Conservation (phyloP, 495 filamentous ascomycete species). For the Platismatia glauca region DNA sequence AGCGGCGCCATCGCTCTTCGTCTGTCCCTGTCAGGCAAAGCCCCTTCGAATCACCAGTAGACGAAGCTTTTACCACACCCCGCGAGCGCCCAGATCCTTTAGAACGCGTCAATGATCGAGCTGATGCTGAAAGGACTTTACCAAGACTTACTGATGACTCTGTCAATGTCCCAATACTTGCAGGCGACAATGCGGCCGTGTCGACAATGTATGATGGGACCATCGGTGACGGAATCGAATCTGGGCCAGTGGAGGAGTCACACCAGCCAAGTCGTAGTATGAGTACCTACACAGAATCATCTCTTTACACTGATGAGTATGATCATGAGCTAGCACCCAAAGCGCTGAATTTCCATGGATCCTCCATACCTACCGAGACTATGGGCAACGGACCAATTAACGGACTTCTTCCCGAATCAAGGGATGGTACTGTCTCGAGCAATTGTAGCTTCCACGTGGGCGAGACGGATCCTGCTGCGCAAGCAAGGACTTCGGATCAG, state of each 20-base stretch:
- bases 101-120: background rate
- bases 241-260: background rate
- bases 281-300: constrained; percentile 14
- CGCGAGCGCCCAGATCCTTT: constrained; percentile 18
- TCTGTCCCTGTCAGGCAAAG: constrained; percentile 17
- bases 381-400: constrained; percentile 1
- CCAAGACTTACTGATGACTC: constrained; percentile 15
- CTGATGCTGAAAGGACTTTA: constrained; percentile 8
- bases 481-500: background rate
- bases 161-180: constrained; percentile 1
- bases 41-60: constrained; percentile 15
- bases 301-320: constrained; percentile 5
- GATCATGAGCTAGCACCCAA: constrained; percentile 12
- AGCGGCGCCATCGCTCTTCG: constrained; percentile 14
- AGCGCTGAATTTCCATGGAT: constrained; percentile 8
- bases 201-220: constrained; percentile 23
- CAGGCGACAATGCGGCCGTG: constrained; percentile 8
- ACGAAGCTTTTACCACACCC: constrained; percentile 20
- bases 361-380: background rate
- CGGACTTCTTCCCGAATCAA: constrained; percentile 9
- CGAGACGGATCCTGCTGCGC: background rate
- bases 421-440: constrained; percentile 15
- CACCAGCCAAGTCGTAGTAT: background rate
- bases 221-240: constrained; percentile 3
- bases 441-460: constrained; percentile 8